These are phyloP conservation scores for Diaporthe capsici DNA, from an alignment of 2,329 filamentous ascomycete genomes.

Conservation along the genomic window DNA sequence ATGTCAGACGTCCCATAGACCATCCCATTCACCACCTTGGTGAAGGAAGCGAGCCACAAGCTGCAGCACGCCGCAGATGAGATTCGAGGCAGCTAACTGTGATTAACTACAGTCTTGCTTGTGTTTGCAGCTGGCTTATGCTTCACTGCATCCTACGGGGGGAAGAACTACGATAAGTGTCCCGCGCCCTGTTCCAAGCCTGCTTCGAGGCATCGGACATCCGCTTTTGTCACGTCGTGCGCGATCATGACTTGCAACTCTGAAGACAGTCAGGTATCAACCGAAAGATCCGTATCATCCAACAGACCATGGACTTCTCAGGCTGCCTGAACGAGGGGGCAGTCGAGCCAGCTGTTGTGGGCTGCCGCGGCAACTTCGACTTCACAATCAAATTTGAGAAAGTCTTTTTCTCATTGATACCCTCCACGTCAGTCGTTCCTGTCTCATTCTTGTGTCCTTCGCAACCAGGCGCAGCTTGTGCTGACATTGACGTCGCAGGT, in stretches of 20 bases:
- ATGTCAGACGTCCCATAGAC: not conserved
- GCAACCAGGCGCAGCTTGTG: conserved; percentile 47
- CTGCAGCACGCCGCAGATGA: not conserved
- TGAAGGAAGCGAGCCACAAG: too few species aligned
- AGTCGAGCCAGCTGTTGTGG: not conserved
- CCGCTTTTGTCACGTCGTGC: not conserved
- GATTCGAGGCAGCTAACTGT: too few species aligned
- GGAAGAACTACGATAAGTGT: too few species aligned
- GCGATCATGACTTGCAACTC: not conserved
- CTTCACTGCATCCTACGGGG: not conserved
- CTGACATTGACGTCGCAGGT: conserved; percentile 46
- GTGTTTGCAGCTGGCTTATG: not conserved
- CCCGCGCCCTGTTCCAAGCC: not conserved
- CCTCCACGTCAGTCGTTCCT: conserved; percentile 47
- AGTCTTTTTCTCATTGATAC: conserved; percentile 60
- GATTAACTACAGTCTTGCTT: too few species aligned
- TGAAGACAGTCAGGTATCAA: too few species aligned
- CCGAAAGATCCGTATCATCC: too few species aligned
- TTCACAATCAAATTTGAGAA: conserved; percentile 65
- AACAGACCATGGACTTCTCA: not conserved
- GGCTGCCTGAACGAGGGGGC: conserved; percentile 2
- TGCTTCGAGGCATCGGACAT: not conserved
- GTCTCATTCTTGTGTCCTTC: conserved; percentile 51
- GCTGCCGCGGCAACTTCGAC: conserved; percentile 60
- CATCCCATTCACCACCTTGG: not conserved